A percentile compares a stretch with the other conserved stretches of the same genome.
Evolutionary conservation across 2,329 filamentous ascomycete genomes (phyloP).

Genomic region (Ilyonectria destructans): DNA sequence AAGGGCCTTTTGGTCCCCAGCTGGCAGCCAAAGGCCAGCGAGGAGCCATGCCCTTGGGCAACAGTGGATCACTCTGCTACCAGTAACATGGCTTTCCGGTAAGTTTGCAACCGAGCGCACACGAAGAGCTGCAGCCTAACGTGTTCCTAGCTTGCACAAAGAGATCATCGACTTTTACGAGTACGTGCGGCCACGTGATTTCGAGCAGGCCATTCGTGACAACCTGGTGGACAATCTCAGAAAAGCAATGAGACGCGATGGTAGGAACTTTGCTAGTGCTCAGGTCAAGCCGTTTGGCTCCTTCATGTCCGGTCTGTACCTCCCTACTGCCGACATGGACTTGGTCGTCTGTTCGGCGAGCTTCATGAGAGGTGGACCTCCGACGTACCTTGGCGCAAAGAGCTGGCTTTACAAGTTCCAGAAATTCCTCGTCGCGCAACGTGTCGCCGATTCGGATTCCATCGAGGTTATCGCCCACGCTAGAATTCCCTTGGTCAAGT

Average conservation of each 20-base stretch:
- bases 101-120: slow-evolving; percentile 47
- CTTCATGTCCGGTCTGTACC: slow-evolving; percentile 85
- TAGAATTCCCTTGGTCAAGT: slow-evolving; percentile 94
- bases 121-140: neutral
- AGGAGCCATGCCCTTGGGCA: slow-evolving; percentile 76
- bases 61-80: slow-evolving; percentile 69
- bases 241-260: slow-evolving; percentile 67
- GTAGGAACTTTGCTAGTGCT: slow-evolving; percentile 70
- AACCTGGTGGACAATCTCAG: slow-evolving; percentile 82
- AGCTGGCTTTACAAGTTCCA: slow-evolving; percentile 75
- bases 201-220: slow-evolving; percentile 83
- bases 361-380: slow-evolving; percentile 69
- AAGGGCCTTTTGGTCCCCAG: slow-evolving; percentile 66
- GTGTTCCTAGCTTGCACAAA: slow-evolving; percentile 79
- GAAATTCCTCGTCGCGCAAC: slow-evolving; percentile 69
- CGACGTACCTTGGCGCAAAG: slow-evolving; percentile 66
- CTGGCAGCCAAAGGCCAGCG: slow-evolving; percentile 65
- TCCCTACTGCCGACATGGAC: slow-evolving; percentile 90
- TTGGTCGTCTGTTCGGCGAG: slow-evolving; percentile 81
- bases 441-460: slow-evolving; percentile 71
- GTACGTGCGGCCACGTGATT: slow-evolving; percentile 83
- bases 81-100: slow-evolving; percentile 71
- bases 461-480: slow-evolving; percentile 82
- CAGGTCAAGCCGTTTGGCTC: slow-evolving; percentile 89
- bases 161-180: slow-evolving; percentile 93